These are phyloP conservation scores for Pseudogymnoascus sp. DNA, from an alignment of 2,329 filamentous ascomycete species.

Conservation along the genomic window DNA sequence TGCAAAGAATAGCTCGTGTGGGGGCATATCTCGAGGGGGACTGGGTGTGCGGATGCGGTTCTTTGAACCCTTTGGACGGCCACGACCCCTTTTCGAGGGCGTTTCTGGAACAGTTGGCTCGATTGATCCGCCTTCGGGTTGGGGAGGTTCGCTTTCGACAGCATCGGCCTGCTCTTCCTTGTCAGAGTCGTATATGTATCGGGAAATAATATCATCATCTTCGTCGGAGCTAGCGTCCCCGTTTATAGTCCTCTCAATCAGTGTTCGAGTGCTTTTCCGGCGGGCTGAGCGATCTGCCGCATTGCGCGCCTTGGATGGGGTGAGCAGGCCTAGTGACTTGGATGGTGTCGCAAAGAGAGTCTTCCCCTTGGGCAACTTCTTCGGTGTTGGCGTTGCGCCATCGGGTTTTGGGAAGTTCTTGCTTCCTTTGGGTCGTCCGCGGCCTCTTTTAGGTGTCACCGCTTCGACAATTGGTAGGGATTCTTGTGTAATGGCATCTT, in stretches of 20 bases:
- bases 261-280: conserved; percentile 71
- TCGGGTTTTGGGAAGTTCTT: conserved; percentile 1
- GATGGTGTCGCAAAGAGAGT: conserved; percentile 28
- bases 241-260: conserved; percentile 66
- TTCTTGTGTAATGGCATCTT: neutral
- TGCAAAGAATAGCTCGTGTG: conserved; percentile 89
- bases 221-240: conserved; percentile 64
- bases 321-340: conserved; percentile 15
- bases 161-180: conserved; percentile 38
- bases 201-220: conserved; percentile 60
- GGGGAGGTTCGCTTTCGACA: conserved; percentile 27
- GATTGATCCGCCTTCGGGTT: conserved; percentile 14
- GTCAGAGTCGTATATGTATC: conserved; percentile 59
- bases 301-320: conserved; percentile 27
- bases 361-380: conserved; percentile 20
- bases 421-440: neutral
- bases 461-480: neutral
- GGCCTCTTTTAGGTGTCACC: neutral
- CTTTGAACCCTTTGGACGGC: conserved; percentile 42
- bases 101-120: conserved; percentile 35
- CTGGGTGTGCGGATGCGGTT: conserved; percentile 48
- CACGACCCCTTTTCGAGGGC: conserved; percentile 46
- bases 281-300: conserved; percentile 74
- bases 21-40: conserved; percentile 69
- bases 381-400: conserved; percentile 19